Evolutionary conservation across 73 alveolate species (phyloP).

Genomic region (Paramecium sonneborni): DNA sequence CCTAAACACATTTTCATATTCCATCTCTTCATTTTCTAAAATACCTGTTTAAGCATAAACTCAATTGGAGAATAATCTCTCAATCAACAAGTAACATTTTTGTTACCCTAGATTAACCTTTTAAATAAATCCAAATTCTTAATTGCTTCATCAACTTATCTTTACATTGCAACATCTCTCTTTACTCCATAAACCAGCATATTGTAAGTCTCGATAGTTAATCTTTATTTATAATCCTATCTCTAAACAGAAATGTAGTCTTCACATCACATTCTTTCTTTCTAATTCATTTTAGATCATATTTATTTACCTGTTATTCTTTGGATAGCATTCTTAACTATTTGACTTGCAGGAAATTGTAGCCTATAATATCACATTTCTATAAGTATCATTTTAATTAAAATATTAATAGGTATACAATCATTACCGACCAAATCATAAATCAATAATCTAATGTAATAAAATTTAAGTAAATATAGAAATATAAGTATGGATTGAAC

Average conservation of each 20-base stretch:
- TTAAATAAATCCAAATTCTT: conserved; percentile 50
- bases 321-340: not conserved
- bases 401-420: not conserved
- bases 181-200: conserved; percentile 38
- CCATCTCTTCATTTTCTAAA: not conserved
- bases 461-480: no score
- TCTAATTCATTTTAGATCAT: not conserved
- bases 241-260: not conserved
- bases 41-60: not conserved
- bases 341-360: not conserved
- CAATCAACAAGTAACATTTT: conserved; percentile 55
- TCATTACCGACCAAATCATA: no score
- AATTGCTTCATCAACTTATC: conserved; percentile 45
- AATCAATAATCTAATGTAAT: no score
- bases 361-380: not conserved
- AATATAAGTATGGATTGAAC: conserved; percentile 1
- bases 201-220: not conserved
- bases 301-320: not conserved
- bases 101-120: conserved; percentile 58
- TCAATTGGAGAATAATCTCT: conserved; percentile 56
- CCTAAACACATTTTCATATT: conserved; percentile 46
- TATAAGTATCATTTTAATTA: not conserved
- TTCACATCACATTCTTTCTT: not conserved
- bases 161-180: conserved; percentile 40
- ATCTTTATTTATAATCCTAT: not conserved